Base-by-base conservation (phyloP, 306 rosid species). In the Castanospermum australe region DNA sequence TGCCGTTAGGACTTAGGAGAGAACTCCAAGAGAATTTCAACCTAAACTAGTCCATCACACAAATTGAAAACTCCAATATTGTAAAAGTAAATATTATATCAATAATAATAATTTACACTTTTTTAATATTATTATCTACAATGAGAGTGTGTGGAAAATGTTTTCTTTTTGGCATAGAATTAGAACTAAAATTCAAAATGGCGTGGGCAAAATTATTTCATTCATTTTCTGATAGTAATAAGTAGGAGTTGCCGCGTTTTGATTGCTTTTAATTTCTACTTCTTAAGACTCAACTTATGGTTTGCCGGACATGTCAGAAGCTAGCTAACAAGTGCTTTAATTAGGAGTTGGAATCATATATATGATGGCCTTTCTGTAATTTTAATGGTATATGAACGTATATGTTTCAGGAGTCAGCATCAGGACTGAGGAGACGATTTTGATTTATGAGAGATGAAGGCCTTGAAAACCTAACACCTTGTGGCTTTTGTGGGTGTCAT, bases 401-500 rank as follows among this genome's bases (percentile, higher is more conserved):
- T 73, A 38, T 57, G 57, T 57, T 73, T 57, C 57, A n/a, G 18
- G 50, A 4, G 71, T 60, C 70, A 30, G 48, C 56, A 6, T 60
- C 45, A 75, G 33, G 59, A 59, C 69, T 56, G 13, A 25, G 36
- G 9, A 55, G 15, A 75, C 33, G 10, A 44, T 44, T 10, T 28
- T 63, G 32, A 47, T 9, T 36, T 14, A 55, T 60, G 28, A 38
- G 14, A 56, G 51, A 72, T 66, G 13, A 66, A 20, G 65, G 60
- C 67, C 20, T 67, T 50, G 65, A 79, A 70, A 79, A 47, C 39
- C 33, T 21, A 67, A 69, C n/a, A 6, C 30, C 10, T n/a, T 14
- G 2, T 44, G 55, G 33, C 20, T 62, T 41, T 64, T 32, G 35
- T 79, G 82, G 51, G 45, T 71, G 82, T 79, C 75, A 67, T 67